These are phyloP conservation scores for Coemansia sp. DNA, from an alignment of 192 early-diverging fungal species.

Conservation along the genomic window DNA sequence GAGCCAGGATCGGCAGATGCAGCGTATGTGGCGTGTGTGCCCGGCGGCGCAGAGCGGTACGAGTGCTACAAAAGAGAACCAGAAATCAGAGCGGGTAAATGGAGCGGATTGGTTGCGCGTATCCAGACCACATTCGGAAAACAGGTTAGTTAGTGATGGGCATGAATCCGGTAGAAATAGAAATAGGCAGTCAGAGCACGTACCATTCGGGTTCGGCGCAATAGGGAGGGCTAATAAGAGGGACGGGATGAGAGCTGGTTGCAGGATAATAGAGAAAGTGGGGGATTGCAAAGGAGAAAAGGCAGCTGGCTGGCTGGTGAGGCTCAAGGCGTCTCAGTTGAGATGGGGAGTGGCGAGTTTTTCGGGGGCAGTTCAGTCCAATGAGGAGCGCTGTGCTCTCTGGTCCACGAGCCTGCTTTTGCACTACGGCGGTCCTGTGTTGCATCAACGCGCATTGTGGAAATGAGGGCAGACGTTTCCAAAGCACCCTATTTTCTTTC, in stretches of 20 bases:
- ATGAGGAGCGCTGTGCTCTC: conserved; percentile 5
- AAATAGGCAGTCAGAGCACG: neutral
- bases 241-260: neutral
- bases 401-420: conserved; percentile 13
- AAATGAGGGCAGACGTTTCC: neutral
- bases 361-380: conserved; percentile 24
- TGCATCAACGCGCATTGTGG: neutral
- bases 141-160: no score
- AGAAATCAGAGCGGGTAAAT: no score
- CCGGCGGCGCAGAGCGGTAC: no score
- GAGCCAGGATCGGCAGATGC: no score
- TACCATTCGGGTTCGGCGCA: neutral
- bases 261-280: neutral
- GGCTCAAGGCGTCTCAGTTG: neutral
- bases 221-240: neutral
- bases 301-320: neutral
- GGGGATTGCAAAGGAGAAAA: neutral
- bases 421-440: neutral
- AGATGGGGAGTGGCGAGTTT: conserved; percentile 41
- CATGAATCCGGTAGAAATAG: no score
- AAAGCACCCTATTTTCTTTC: neutral
- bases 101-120: no score
- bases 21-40: no score
- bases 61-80: no score
- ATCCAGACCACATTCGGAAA: no score